These are phyloP conservation scores for Medicago arabica DNA, from an alignment of 306 rosid species.

Conservation along the genomic window DNA sequence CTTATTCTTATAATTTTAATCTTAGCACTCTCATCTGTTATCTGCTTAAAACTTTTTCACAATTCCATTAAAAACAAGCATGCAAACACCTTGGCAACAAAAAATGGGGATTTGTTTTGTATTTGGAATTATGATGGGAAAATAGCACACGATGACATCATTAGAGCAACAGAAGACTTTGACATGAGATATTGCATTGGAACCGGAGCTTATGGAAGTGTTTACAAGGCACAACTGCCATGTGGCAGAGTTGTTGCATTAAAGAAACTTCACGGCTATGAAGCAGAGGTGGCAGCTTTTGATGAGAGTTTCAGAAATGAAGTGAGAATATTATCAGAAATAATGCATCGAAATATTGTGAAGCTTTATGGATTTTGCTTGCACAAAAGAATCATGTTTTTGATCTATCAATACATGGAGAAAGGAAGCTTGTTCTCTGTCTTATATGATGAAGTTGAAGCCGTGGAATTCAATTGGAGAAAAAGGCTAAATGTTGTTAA, in stretches of 20 bases:
- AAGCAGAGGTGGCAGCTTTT: background rate
- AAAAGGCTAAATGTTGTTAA: too few relatives aligned
- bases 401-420: conserved; percentile 33
- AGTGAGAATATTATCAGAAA: conserved; percentile 26
- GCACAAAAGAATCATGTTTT: conserved; percentile 34
- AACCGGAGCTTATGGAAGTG: conserved; percentile 35
- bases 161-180: conserved; percentile 17
- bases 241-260: conserved; percentile 30
- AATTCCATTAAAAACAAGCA: background rate
- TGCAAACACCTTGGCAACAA: background rate
- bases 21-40: too few relatives aligned
- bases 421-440: conserved; percentile 35
- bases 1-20: too few relatives aligned
- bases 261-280: conserved; percentile 35
- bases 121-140: conserved; percentile 30
- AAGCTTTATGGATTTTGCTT: conserved; percentile 37
- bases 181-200: conserved; percentile 26
- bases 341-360: conserved; percentile 22
- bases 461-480: conserved; percentile 26
- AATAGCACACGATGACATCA: conserved; percentile 17
- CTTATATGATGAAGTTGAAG: conserved; percentile 13
- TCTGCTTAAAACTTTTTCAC: background rate
- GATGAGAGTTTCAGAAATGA: conserved; percentile 39
- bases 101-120: conserved; percentile 7
- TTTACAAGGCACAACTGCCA: conserved; percentile 22